Conservation (phyloP, 208 protist genomes). For the Porcisia hertigi region DNA sequence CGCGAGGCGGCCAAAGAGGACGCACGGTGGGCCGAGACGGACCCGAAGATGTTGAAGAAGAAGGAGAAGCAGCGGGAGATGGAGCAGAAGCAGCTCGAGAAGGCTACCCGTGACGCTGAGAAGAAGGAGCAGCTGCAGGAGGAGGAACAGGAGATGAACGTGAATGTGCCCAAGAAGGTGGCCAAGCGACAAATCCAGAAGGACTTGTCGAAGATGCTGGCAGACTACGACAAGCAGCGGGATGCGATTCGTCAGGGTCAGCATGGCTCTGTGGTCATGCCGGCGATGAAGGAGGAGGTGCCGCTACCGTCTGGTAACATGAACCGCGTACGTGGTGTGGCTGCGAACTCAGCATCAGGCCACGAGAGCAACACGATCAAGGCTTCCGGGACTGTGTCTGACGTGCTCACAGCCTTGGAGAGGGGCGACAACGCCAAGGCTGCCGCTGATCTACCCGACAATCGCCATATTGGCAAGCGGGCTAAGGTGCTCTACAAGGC, state of each 20-base stretch:
- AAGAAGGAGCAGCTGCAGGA: slow-evolving; percentile 68
- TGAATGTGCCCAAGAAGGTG: slow-evolving; percentile 75
- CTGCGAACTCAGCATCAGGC: slow-evolving; percentile 8
- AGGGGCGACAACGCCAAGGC: slow-evolving; percentile 5
- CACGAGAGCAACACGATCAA: slow-evolving; percentile 29
- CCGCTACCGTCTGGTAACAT: slow-evolving; percentile 48
- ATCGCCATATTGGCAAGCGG: slow-evolving; percentile 86
- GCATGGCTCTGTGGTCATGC: slow-evolving; percentile 32
- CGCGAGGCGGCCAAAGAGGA: slow-evolving; percentile 57
- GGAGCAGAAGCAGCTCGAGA: slow-evolving; percentile 59
- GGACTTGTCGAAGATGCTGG: slow-evolving; percentile 83
- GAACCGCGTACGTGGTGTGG: slow-evolving; percentile 40
- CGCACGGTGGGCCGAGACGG: slow-evolving; percentile 71
- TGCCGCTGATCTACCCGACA: slow-evolving; percentile 41
- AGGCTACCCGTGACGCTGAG: slow-evolving; percentile 53
- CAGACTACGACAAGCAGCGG: slow-evolving; percentile 77
- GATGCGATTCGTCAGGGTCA: slow-evolving; percentile 35
- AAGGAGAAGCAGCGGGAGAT: slow-evolving; percentile 64
- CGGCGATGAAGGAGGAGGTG: slow-evolving; percentile 13
- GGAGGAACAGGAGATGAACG: slow-evolving; percentile 70
- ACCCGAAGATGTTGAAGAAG: slow-evolving; percentile 62
- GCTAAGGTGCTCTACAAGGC: slow-evolving; percentile 78
- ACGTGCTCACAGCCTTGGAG: slow-evolving; percentile 53
- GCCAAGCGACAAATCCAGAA: slow-evolving; percentile 80
- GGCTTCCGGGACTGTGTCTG: slow-evolving; percentile 45